These are phyloP conservation scores for Botryotinia globosa DNA, from an alignment of 2,329 filamentous ascomycete genomes.

Conservation along the genomic window DNA sequence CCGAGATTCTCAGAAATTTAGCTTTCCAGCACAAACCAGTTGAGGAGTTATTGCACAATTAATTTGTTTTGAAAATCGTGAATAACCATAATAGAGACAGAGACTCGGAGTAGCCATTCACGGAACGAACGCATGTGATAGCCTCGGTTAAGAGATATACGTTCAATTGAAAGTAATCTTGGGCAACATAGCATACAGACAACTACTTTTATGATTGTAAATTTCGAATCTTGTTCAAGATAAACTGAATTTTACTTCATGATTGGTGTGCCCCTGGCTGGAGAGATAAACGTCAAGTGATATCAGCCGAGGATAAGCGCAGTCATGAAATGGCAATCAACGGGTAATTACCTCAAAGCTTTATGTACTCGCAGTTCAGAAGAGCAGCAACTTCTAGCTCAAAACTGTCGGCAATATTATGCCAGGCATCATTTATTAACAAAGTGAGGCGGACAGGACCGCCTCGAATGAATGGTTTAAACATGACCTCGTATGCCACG, in stretches of 20 bases:
- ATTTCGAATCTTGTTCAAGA: not conserved
- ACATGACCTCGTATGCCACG: not conserved
- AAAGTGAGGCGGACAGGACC: constrained; percentile 11
- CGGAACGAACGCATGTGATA: not conserved
- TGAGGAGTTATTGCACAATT: not conserved
- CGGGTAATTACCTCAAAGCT: not conserved
- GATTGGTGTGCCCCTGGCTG: not conserved
- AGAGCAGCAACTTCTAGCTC: not conserved
- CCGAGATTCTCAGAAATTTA: not conserved
- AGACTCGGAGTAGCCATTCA: too few species aligned
- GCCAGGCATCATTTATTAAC: not conserved
- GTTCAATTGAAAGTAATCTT: not conserved
- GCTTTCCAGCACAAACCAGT: not conserved
- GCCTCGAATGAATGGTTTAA: not conserved
- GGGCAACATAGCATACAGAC: not conserved
- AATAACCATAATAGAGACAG: not conserved
- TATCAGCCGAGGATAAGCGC: not conserved
- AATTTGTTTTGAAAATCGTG: not conserved
- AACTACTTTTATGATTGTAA: not conserved
- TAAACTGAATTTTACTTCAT: not conserved
- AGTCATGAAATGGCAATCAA: not conserved
- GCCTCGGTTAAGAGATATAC: not conserved
- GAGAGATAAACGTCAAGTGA: not conserved
- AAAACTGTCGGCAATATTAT: not conserved
- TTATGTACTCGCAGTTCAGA: not conserved